These are phyloP conservation scores for Atractiella rhizophila DNA, from an alignment of 768 basidiomycete genomes.

Conservation along the genomic window DNA sequence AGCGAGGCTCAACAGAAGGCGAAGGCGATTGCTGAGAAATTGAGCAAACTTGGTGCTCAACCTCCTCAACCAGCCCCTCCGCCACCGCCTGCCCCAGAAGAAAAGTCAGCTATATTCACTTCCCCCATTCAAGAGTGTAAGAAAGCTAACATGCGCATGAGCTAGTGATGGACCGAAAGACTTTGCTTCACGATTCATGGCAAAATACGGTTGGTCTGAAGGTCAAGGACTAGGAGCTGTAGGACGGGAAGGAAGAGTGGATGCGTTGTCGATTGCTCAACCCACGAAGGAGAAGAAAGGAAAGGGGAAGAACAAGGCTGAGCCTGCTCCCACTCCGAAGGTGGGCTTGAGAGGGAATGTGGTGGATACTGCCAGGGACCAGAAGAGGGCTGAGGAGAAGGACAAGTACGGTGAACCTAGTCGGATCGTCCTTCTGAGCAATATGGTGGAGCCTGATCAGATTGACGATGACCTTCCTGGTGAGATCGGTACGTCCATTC, in stretches of 20 bases:
- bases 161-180: constrained; percentile 4
- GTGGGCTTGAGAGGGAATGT: constrained; percentile 85
- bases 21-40: constrained; percentile 7
- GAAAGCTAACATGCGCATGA: neutral
- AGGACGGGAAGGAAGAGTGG: constrained; percentile 25
- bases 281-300: no score
- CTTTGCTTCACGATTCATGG: constrained; percentile 72
- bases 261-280: constrained; percentile 27
- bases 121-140: neutral
- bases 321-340: no score
- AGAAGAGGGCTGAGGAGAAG: constrained; percentile 45
- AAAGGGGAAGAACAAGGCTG: no score
- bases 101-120: neutral
- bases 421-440: constrained; percentile 64
- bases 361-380: constrained; percentile 69
- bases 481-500: constrained; percentile 51
- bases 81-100: constrained; percentile 1
- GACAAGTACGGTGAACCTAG: constrained; percentile 70
- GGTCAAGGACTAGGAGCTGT: constrained; percentile 68
- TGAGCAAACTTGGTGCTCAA: neutral
- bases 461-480: constrained; percentile 46
- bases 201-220: constrained; percentile 85
- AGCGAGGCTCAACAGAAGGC: constrained; percentile 8
- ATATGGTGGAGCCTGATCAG: constrained; percentile 67
- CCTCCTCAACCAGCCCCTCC: neutral